Evolutionary conservation across 192 early-diverging fungal species (phyloP).

Genomic region (Jimgerdemannia lactiflua): DNA sequence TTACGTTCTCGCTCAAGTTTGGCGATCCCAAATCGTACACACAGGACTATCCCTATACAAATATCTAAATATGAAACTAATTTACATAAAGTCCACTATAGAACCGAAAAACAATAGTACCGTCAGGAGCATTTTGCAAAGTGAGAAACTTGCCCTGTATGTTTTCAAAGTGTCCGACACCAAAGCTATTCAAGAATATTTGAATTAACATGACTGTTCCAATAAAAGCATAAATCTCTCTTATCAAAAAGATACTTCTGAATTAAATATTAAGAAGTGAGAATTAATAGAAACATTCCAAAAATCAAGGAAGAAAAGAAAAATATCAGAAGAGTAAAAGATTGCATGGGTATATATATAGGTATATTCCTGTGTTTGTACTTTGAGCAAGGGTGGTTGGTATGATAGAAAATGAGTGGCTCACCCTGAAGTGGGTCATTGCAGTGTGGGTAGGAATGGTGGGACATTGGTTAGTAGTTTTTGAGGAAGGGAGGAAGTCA

Average conservation of each 20-base stretch:
- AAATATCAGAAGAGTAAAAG: background rate
- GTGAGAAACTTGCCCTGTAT: background rate
- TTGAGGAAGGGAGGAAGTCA: too few species aligned
- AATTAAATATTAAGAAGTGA: background rate
- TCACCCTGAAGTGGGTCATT: too few species aligned
- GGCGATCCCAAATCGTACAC: background rate
- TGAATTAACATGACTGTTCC: background rate
- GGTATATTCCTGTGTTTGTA: background rate
- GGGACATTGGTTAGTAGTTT: too few species aligned
- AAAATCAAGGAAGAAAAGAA: background rate
- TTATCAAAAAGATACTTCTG: background rate
- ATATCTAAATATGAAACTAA: background rate
- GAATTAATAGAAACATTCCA: background rate
- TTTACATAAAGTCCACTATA: background rate
- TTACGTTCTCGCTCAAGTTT: too few species aligned
- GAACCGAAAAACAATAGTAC: background rate
- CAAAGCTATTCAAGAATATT: background rate
- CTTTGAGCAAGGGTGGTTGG: too few species aligned
- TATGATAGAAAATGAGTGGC: too few species aligned
- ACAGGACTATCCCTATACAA: background rate
- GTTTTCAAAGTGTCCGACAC: background rate
- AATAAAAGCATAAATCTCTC: background rate
- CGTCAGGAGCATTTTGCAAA: background rate
- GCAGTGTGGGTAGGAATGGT: too few species aligned
- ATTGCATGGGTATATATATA: background rate